These are phyloP conservation scores for Penicillium nucicola DNA, from an alignment of 495 filamentous ascomycete genomes.

Conservation along the genomic window DNA sequence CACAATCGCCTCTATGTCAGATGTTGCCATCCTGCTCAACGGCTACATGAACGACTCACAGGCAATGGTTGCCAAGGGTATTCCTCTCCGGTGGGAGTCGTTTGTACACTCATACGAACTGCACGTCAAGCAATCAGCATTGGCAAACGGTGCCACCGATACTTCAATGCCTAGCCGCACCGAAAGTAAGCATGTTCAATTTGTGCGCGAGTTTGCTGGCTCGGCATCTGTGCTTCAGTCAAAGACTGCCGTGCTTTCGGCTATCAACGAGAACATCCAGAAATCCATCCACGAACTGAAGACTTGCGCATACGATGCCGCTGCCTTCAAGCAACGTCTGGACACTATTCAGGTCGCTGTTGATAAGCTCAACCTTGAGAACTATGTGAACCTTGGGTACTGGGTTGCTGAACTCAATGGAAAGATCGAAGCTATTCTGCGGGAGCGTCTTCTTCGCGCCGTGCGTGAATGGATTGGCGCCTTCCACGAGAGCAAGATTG, in stretches of 20 bases:
- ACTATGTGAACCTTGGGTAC: conserved; percentile 82
- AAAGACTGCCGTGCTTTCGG: conserved; percentile 74
- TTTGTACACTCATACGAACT: conserved; percentile 96
- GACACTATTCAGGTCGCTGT: conserved; percentile 83
- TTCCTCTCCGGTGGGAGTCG: conserved; percentile 91
- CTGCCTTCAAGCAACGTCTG: conserved; percentile 73
- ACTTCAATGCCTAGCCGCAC: conserved; percentile 53
- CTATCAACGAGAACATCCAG: conserved; percentile 78
- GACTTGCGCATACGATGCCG: conserved; percentile 73
- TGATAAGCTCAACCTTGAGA: conserved; percentile 92
- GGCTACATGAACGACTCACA: conserved; percentile 90
- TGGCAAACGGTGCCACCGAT: conserved; percentile 57
- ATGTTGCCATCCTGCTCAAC: conserved; percentile 80
- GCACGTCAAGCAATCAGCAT: conserved; percentile 71
- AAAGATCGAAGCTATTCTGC: conserved; percentile 74
- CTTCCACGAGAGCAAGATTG: conserved; percentile 62
- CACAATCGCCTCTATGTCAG: conserved; percentile 75
- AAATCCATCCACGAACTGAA: conserved; percentile 80
- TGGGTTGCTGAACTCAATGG: conserved; percentile 88
- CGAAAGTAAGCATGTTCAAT: conserved; percentile 93
- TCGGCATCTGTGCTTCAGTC: conserved; percentile 80
- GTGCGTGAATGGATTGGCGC: conserved; percentile 79
- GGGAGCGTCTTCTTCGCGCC: conserved; percentile 72
- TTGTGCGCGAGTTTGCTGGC: conserved; percentile 86
- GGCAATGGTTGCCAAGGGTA: conserved; percentile 73